phyloP scores from a whole-genome alignment of 176 grass and related monocot species.

The Oropetium thomaeum region DNA sequence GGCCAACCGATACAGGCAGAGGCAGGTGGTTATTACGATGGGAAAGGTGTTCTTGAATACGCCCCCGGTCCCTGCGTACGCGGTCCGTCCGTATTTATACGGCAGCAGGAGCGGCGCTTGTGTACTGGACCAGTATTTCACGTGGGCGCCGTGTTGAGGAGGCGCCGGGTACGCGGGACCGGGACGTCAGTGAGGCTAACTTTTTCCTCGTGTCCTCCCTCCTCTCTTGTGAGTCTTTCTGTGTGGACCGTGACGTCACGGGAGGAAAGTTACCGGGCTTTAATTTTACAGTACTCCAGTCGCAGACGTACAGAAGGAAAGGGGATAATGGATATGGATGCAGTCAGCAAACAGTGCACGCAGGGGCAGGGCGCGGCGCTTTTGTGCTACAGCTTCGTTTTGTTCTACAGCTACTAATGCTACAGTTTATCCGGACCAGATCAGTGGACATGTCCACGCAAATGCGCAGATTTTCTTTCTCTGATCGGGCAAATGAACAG shows the following conservation, averaged over 20 bases:
- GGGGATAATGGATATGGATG: too few relatives aligned
- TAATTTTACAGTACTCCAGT: too few relatives aligned
- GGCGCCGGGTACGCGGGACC: not conserved
- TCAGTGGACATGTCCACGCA: not conserved
- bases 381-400: too few relatives aligned
- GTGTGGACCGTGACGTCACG: not conserved
- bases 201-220: too few relatives aligned
- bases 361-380: not conserved
- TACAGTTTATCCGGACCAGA: not conserved
- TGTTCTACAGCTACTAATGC: too few relatives aligned
- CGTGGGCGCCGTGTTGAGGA: not conserved
- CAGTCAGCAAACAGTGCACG: not conserved
- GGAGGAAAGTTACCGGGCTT: not conserved
- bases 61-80: not conserved
- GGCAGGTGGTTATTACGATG: too few relatives aligned
- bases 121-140: not conserved
- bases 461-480: too few relatives aligned
- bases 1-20: slow-evolving; percentile 20
- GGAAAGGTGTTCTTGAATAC: not conserved
- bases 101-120: not conserved
- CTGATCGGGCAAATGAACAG: too few relatives aligned
- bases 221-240: too few relatives aligned
- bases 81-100: slow-evolving; percentile 26
- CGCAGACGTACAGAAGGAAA: too few relatives aligned
- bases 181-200: not conserved